Base-by-base conservation (phyloP, 371 early-diverging fungal genomes). In the Ordospora pajunii region DNA sequence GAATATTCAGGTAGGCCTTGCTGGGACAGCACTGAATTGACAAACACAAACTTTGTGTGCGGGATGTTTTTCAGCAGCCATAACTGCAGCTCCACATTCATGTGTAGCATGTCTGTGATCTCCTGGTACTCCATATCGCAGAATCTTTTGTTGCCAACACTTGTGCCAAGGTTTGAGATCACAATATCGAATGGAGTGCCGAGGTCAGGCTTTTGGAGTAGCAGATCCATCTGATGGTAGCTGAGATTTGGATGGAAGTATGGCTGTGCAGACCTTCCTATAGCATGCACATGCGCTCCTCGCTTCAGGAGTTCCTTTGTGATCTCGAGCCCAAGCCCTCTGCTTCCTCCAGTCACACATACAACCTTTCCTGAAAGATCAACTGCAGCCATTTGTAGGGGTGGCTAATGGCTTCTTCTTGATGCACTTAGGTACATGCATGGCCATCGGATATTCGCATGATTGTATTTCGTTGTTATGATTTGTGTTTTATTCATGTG, bases 31-130 rank as follows among this genome's bases (percentile, higher is more conserved):
- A 83, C 72, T 19, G 76, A 76, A 51, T 74, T 78, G 6, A 80
- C 74, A 70, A 78, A 80, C 11, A 83, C 83, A 42, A 76, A 21
- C 51, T 77, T 80, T 40, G 48, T 74, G 58, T 64, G 78, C n/a
- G 69, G 73, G 49, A 37, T 40, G 46, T 48, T 48, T 22, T 71
- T 75, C 32, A 71, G 23, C 17, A 78, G 37, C 27, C 67, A 52
- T 21, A 79, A 2, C 19, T 77, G 76, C 11, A 70, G 32, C 4
- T 42, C 17, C 9, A 83, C 50, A 67, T 83, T 79, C 11, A 77
- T 21, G 6, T 68, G 14, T 6, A 80, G 42, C 45, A 65, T 63
- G 10, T 69, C 51, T 2, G 27, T n/a, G 0, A 78, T 74, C 12
- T 78, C 58, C 19, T 54, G 52, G 17, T 65, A 42, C 11, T 54